phyloP scores from a whole-genome alignment of 1,284 basidiomycete species.

The Rhizopogon parksii region DNA sequence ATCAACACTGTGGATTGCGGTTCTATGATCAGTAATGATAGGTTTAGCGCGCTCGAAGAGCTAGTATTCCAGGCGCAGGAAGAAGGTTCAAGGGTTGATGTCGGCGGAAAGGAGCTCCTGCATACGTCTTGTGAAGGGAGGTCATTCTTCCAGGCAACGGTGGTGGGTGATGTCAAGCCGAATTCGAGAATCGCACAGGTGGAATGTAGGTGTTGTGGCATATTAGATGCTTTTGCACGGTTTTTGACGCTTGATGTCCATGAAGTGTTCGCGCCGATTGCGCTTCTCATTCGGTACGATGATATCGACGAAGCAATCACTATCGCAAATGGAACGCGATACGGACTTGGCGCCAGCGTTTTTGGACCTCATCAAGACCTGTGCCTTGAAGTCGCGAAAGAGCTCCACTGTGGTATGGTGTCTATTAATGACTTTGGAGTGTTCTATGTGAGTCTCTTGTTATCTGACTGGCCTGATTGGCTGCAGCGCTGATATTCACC shows the following conservation, averaged over 20 bases:
- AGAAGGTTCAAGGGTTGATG: constrained; percentile 63
- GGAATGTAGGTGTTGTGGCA: constrained; percentile 53
- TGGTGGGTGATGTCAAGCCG: constrained; percentile 76
- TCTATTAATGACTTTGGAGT: constrained; percentile 93
- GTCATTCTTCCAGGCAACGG: constrained; percentile 82
- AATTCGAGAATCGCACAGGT: constrained; percentile 72
- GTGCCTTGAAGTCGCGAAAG: constrained; percentile 72
- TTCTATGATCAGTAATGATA: constrained; percentile 69
- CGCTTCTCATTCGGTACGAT: constrained; percentile 77
- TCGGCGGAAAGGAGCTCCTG: constrained; percentile 57
- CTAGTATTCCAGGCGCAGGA: constrained; percentile 68
- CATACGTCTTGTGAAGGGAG: constrained; percentile 66
- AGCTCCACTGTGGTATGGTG: constrained; percentile 92
- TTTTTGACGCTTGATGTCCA: constrained; percentile 10
- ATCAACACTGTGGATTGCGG: constrained; percentile 72
- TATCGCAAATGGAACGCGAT: constrained; percentile 82
- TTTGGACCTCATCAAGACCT: constrained; percentile 78
- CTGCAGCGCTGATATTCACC: constrained; percentile 8
- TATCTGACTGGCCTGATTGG: constrained; percentile 3
- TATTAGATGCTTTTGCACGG: constrained; percentile 1
- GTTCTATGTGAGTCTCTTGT: constrained; percentile 64
- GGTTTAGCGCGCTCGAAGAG: constrained; percentile 66
- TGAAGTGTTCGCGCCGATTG: constrained; percentile 87
- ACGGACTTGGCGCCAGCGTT: constrained; percentile 93
- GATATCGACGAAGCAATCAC: constrained; percentile 75